Evolutionary conservation across 176 grass and related monocot species (phyloP), one percentile per base, ranked within the genome.

Genomic region (Triticum turgidum): DNA sequence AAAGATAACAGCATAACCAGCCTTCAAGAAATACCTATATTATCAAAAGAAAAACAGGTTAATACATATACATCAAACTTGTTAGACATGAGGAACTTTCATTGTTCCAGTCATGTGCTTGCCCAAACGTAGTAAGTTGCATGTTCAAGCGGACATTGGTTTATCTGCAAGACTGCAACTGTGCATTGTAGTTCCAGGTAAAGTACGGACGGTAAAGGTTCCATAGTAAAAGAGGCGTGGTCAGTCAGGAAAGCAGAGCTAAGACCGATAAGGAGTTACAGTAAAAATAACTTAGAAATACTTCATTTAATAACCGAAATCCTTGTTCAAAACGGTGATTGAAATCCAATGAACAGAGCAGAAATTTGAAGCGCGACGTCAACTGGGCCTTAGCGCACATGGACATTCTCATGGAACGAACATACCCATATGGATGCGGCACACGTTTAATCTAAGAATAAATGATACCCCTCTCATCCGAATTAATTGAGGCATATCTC

Each of bases 1-100:
- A 62, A 97, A 97, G 33, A 97, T 93, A 63, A 97, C 92, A 9
- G 95, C 92, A 85, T 97, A 97, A 86, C 92, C 92, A 66, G 90
- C 90, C 87, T 94, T 94, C 52, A 97, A 47, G 76, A 97, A 94
- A 86, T 94, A 91, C 87, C 95, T 97, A 25, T n/a, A 84, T 80
- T 75, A 32, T 51, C 14, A 11, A 41, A 56, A 17, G 4, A 51
- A 47, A 82, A 85, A 18, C 11, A 83, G 12, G 69, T 66, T 6
- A 82, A 27, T n/a, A 64, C 25, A 79, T 17, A 34, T 80, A 56
- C 11, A 21, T 51, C 44, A 65, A 89, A 52, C 15, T 52, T 44
- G 4, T 24, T 45, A 38, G 62, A 39, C 7, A 58, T 86, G 15
- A 61, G 22, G 25, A 32, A 85, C 44, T 61, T 72, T 7, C 34